Conservation (phyloP, 306 rosid genomes). For the Cucumis cinereus region DNA sequence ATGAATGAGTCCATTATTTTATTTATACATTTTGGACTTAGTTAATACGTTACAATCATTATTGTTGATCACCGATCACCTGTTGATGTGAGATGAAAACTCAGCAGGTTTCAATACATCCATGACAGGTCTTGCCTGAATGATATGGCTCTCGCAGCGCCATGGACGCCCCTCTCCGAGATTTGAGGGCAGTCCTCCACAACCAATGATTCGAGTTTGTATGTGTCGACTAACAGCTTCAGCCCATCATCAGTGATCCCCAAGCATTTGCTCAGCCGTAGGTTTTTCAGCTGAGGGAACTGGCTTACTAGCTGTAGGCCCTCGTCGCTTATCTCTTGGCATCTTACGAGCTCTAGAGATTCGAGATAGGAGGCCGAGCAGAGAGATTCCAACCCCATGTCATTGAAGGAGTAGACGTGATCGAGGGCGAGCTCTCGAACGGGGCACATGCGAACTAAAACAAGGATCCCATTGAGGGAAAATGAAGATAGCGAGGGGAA, state of each 20-base stretch:
- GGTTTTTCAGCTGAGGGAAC: constrained; percentile 35
- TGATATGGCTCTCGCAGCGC: constrained; percentile 54
- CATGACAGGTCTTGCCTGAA: constrained; percentile 81
- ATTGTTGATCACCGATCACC: not conserved
- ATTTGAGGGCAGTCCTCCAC: constrained; percentile 84
- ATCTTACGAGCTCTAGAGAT: constrained; percentile 59
- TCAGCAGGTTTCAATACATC: constrained; percentile 45
- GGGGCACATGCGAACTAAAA: constrained; percentile 49
- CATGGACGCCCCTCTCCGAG: constrained; percentile 64
- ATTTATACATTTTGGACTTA: not conserved
- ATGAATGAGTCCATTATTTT: not conserved
- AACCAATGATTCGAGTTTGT: constrained; percentile 49
- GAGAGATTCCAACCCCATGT: constrained; percentile 78
- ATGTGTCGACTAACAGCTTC: constrained; percentile 59
- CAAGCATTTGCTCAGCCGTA: constrained; percentile 56
- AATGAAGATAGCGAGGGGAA: constrained; percentile 74
- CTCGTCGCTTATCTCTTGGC: constrained; percentile 82
- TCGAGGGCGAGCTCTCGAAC: constrained; percentile 57
- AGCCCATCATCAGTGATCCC: constrained; percentile 84
- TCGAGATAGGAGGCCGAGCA: constrained; percentile 58
- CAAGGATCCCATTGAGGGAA: constrained; percentile 57
- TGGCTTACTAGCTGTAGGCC: constrained; percentile 76
- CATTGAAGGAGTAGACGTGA: constrained; percentile 77
- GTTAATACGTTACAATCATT: not conserved
- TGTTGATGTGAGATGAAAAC: not conserved